phyloP scores from a whole-genome alignment of 1,139 yeast species.

The Saccharomyces hybrid region DNA sequence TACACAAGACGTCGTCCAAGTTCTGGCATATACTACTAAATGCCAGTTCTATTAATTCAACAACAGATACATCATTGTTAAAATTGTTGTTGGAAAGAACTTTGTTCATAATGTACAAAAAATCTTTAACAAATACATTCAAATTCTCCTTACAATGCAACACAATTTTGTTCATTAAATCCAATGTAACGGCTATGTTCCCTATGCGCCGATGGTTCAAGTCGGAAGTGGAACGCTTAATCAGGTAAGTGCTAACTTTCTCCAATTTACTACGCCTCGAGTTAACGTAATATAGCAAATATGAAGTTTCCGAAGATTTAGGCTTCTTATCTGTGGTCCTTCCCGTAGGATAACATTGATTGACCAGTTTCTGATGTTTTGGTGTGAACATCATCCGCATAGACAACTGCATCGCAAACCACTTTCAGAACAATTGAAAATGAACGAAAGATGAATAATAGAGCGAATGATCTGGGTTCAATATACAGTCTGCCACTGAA shows the following conservation, averaged over 20 bases:
- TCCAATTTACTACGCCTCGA: conserved; percentile 82
- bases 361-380: conserved; percentile 81
- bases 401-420: conserved; percentile 6
- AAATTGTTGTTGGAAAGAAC: conserved; percentile 24
- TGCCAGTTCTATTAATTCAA: conserved; percentile 31
- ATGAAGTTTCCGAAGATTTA: conserved; percentile 83
- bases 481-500: not conserved
- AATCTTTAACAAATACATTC: conserved; percentile 67
- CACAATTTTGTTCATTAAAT: conserved; percentile 60
- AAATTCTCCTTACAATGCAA: conserved; percentile 74
- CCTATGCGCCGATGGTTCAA: conserved; percentile 58
- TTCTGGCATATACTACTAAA: conserved; percentile 45
- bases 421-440: not conserved
- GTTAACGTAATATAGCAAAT: conserved; percentile 83
- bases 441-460: not conserved
- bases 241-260: conserved; percentile 68
- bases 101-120: conserved; percentile 40
- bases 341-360: conserved; percentile 92
- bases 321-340: conserved; percentile 80
- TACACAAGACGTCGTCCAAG: conserved; percentile 60
- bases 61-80: conserved; percentile 27
- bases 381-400: conserved; percentile 43
- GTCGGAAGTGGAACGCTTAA: conserved; percentile 57
- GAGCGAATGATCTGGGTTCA: not conserved
- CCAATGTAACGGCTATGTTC: conserved; percentile 74